Base-by-base conservation (phyloP, 2,329 filamentous ascomycete genomes). In the Talaromyces albobiverticillius region DNA sequence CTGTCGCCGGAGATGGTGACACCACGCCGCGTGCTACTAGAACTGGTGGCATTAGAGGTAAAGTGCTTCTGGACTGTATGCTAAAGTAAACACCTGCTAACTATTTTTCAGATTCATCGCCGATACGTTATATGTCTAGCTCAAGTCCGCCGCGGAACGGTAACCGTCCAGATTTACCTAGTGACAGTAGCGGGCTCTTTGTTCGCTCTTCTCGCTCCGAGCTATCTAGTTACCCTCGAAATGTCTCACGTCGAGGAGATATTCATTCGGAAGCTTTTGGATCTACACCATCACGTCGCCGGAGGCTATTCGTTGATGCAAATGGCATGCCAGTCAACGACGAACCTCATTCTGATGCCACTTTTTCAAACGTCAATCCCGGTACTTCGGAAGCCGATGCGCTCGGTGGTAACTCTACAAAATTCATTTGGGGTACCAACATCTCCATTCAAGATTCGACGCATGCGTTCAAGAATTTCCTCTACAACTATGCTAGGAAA, bases 371-470 rank as follows among this genome's bases (percentile, higher is more conserved):
- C 59, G 67, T 85, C 55, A 80, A 96, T 61, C 90, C 90, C 1
- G 88, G 87, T 59, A 96, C 92, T 6, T 96, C 93, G 2, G 94
- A 99, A 70, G 94, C 94, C 1, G 89, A 96, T 66, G 83, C 81
- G 1, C 82, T 96, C 38, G 93, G 91, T 36, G 94, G 92, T 2
- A 84, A 84, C 55, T 89, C 89, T 36, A 87, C 87, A 53, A 85
- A 88, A 61, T 84, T 95, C 55, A 93, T 99, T 60, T 99, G 94
- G 94, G 94, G 94, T 70, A 99, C 94, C 41, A 97, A 95, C 36
- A 89, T 99, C 47, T 96, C 93, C 4, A 88, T 99, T 51, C 85
- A 90, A 57, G 92, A 97, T 69, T 91, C 90, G 0, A 89, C 95
- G 71, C 83, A 85, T 49, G 81, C 86, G 0, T 95, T 96, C 78